Conservation (phyloP, 1,139 yeast species). For the Saccharomyces hybrid region DNA sequence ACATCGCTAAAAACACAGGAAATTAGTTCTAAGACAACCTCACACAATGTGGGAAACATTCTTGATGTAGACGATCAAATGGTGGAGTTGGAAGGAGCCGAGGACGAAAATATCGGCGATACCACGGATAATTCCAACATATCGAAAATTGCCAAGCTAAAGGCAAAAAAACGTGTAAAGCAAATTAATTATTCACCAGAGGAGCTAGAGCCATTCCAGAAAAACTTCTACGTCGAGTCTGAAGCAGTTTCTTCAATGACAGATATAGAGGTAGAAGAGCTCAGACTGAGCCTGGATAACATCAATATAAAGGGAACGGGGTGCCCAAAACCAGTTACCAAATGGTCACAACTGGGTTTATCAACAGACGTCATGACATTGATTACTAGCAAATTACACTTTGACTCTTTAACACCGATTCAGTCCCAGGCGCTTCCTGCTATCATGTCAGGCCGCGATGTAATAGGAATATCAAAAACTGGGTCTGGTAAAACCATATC, state of each 20-base stretch:
- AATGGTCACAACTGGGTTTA: conserved; percentile 80
- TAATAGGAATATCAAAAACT: conserved; percentile 91
- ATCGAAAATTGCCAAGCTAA: conserved; percentile 24
- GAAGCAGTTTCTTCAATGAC: conserved; percentile 44
- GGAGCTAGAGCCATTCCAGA: conserved; percentile 49
- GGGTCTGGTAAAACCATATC: conserved; percentile 96
- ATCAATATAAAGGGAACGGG: conserved; percentile 53
- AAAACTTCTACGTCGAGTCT: conserved; percentile 59
- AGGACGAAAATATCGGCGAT: not conserved
- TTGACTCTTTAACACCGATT: conserved; percentile 56
- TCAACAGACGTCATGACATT: conserved; percentile 50
- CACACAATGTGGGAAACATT: conserved; percentile 4
- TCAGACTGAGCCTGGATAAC: conserved; percentile 55
- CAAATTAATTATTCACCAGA: conserved; percentile 42
- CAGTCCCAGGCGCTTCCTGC: conserved; percentile 91
- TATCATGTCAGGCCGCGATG: conserved; percentile 81
- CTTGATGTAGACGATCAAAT: conserved; percentile 13
- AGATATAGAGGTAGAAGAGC: conserved; percentile 44
- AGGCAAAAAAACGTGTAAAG: conserved; percentile 37
- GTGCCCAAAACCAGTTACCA: conserved; percentile 59
- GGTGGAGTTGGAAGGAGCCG: conserved; percentile 3
- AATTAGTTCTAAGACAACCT: not conserved
- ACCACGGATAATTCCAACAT: not conserved
- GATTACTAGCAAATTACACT: conserved; percentile 35
- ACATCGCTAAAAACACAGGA: conserved; percentile 8